Conservation (phyloP, 2,329 filamentous ascomycete genomes). For the Aspergillus sp. region DNA sequence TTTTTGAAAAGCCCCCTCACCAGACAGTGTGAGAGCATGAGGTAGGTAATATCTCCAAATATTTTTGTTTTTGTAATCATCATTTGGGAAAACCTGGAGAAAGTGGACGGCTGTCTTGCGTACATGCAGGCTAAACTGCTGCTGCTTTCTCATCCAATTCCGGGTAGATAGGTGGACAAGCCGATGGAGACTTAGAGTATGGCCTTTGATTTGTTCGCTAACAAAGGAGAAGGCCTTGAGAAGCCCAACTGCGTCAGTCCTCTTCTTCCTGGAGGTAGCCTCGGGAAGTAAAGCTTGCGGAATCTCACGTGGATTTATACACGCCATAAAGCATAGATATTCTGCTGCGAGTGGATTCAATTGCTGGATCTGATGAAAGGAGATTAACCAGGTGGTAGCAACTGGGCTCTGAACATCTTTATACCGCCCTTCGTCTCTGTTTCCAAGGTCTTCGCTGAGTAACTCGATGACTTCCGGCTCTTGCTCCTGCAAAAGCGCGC, state of each 20-base stretch:
- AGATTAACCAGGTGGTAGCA: conserved; percentile 8
- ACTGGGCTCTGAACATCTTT: conserved; percentile 4
- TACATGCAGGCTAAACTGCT: conserved; percentile 2
- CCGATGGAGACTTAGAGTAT: conserved; percentile 25
- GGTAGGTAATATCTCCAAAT: conserved; percentile 13
- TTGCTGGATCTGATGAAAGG: conserved; percentile 15
- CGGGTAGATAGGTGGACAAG: conserved; percentile 30
- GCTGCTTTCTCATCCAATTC: conserved; percentile 24
- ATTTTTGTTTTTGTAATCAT: not conserved
- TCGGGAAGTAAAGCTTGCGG: conserved; percentile 23
- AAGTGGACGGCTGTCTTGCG: conserved; percentile 8
- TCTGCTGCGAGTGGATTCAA: not conserved
- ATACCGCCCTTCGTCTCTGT: not conserved
- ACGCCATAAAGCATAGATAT: conserved; percentile 30
- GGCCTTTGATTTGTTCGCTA: not conserved
- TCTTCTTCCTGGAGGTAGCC: not conserved
- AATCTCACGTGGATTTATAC: conserved; percentile 28
- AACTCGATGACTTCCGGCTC: conserved; percentile 2
- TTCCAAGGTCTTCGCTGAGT: conserved; percentile 9
- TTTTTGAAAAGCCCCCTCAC: conserved; percentile 1
- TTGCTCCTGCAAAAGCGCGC: conserved; percentile 1
- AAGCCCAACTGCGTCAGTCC: conserved; percentile 20
- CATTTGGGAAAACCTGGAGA: not conserved
- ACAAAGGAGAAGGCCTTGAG: conserved; percentile 24
- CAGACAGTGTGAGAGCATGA: conserved; percentile 12